These are phyloP conservation scores for Cylindrotheca closterium DNA, from an alignment of 108 stramenopile genomes.

Conservation along the genomic window DNA sequence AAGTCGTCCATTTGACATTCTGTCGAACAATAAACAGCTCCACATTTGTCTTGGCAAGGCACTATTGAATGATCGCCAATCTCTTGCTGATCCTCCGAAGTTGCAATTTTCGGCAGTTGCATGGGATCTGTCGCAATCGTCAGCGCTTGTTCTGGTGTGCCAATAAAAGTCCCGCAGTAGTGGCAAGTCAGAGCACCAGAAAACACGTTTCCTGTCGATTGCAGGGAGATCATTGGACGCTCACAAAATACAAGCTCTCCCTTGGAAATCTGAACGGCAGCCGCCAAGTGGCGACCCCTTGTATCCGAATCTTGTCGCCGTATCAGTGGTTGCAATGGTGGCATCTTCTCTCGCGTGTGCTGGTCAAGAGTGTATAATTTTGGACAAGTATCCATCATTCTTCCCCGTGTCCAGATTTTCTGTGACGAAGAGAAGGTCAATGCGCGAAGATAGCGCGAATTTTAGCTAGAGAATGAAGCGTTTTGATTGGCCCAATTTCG, in stretches of 20 bases:
- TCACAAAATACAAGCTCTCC: conserved; percentile 52
- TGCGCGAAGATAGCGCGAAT: no score
- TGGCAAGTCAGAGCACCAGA: conserved; percentile 43
- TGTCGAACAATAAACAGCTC: conserved; percentile 46
- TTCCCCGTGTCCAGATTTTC: no score
- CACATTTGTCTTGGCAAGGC: conserved; percentile 56
- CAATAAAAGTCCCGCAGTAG: conserved; percentile 53
- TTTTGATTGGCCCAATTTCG: no score
- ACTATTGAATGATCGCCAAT: conserved; percentile 15
- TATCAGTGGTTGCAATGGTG: not conserved
- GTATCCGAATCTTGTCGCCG: conserved; percentile 2
- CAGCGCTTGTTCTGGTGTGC: conserved; percentile 39
- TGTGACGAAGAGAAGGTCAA: no score
- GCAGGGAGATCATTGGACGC: conserved; percentile 47
- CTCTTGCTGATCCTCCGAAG: conserved; percentile 2
- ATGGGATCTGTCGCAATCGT: conserved; percentile 25
- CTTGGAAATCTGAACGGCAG: conserved; percentile 23
- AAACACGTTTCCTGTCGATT: conserved; percentile 49
- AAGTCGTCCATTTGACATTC: conserved; percentile 61
- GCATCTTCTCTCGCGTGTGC: no score
- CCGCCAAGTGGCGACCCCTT: conserved; percentile 53
- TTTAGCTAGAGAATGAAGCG: no score
- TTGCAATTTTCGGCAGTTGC: conserved; percentile 13
- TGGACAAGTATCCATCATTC: no score
- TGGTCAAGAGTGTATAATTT: no score